These are phyloP conservation scores for Dalbergia cultrata DNA, from an alignment of 306 rosid species.

Conservation along the genomic window DNA sequence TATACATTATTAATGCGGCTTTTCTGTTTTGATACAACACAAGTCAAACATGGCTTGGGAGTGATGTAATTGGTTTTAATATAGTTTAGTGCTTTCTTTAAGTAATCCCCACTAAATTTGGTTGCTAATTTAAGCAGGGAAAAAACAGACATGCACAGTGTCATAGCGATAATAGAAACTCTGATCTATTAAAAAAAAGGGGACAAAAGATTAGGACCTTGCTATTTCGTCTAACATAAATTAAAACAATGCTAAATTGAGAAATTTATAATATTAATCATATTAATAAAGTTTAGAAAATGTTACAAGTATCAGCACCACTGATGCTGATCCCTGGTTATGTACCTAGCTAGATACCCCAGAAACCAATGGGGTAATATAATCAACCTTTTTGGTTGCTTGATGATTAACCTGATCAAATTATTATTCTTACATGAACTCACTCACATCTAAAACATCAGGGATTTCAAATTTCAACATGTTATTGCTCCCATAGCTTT, in stretches of 20 bases:
- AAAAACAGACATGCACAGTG: slow-evolving; percentile 24
- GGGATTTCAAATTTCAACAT: slow-evolving; percentile 75
- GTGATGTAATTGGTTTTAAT: not conserved
- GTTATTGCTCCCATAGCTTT: slow-evolving; percentile 79
- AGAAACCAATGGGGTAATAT: slow-evolving; percentile 26
- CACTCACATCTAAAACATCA: slow-evolving; percentile 60
- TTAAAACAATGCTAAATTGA: slow-evolving; percentile 42
- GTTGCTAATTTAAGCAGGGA: slow-evolving; percentile 12
- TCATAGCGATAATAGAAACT: slow-evolving; percentile 56
- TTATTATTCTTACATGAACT: slow-evolving; percentile 59
- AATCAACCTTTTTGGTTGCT: slow-evolving; percentile 44
- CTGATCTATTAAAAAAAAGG: not conserved
- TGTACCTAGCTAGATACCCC: not conserved
- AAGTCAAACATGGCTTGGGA: slow-evolving; percentile 27
- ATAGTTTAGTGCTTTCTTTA: slow-evolving; percentile 1
- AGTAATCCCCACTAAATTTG: slow-evolving; percentile 9
- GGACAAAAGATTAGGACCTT: slow-evolving; percentile 8
- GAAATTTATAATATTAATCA: slow-evolving; percentile 33
- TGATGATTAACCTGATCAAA: slow-evolving; percentile 23
- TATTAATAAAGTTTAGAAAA: slow-evolving; percentile 39
- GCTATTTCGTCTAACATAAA: slow-evolving; percentile 31
- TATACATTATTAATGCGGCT: not conserved
- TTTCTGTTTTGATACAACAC: slow-evolving; percentile 4
- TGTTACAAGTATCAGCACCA: slow-evolving; percentile 55
- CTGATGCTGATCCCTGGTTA: slow-evolving; percentile 21